These are phyloP conservation scores for Cenchrus purpureus DNA, from an alignment of 176 grass and related monocot genomes.

Conservation along the genomic window DNA sequence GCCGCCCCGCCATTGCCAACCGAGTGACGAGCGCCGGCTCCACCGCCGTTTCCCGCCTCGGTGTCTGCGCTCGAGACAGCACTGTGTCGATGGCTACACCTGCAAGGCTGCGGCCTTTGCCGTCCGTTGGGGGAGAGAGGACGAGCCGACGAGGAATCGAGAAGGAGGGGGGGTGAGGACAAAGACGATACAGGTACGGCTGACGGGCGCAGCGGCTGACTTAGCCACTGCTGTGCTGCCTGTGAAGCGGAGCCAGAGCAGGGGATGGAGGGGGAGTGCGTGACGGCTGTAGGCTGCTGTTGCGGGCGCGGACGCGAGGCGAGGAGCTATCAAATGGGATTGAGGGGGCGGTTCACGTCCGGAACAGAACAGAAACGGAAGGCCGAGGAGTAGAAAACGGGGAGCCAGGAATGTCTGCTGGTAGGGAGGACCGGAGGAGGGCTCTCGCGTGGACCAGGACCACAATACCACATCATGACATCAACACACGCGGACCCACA, in stretches of 20 bases:
- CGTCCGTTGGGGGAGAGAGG: conserved; percentile 24
- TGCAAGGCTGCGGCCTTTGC: not conserved
- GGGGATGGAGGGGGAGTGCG: conserved; percentile 28
- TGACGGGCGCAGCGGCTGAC: conserved; percentile 32
- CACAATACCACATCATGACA: not conserved
- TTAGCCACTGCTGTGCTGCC: conserved; percentile 23
- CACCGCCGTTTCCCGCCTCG: not conserved
- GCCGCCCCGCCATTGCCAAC: conserved; percentile 46
- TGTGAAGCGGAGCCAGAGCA: conserved; percentile 14
- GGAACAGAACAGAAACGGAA: conserved; percentile 26
- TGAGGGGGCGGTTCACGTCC: conserved; percentile 46
- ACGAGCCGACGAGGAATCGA: not conserved
- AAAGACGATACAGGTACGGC: conserved; percentile 43
- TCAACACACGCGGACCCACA: not conserved
- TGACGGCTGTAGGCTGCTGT: not conserved
- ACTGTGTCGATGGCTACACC: conserved; percentile 2
- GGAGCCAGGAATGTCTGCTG: conserved; percentile 51
- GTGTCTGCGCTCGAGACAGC: not conserved
- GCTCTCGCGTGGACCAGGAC: conserved; percentile 25
- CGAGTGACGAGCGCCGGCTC: not conserved
- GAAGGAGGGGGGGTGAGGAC: not conserved
- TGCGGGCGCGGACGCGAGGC: conserved; percentile 51
- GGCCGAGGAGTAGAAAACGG: not conserved
- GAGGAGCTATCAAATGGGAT: conserved; percentile 43
- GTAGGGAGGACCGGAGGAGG: not conserved